Percentiles rank a stretch among this genome's conserved stretches.
phyloP scores from a whole-genome alignment of 2,329 filamentous ascomycete genomes.

The Pseudogymnoascus sp. region DNA sequence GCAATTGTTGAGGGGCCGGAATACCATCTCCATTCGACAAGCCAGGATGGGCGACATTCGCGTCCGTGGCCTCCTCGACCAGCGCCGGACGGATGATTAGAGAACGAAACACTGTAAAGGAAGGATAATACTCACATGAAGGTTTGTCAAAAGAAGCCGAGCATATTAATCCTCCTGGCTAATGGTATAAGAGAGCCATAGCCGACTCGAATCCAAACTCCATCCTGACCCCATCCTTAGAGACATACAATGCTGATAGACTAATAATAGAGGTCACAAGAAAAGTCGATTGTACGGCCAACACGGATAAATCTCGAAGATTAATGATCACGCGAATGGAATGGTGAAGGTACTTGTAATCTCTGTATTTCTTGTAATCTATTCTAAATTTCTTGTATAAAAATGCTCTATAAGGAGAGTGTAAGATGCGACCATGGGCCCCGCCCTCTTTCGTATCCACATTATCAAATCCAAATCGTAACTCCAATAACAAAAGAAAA shows the following conservation, averaged over 20 bases:
- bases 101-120: neutral
- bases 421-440: no score
- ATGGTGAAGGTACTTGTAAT: no score
- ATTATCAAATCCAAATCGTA: slow-evolving; percentile 12
- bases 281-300: slow-evolving; percentile 1
- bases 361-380: no score
- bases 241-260: slow-evolving; percentile 12
- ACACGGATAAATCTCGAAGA: neutral
- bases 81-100: neutral
- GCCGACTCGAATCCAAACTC: neutral
- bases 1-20: neutral
- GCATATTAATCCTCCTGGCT: slow-evolving; percentile 5
- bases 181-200: slow-evolving; percentile 1
- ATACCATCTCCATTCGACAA: neutral
- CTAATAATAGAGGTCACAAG: slow-evolving; percentile 11
- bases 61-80: neutral
- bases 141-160: slow-evolving; percentile 9
- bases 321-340: no score
- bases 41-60: neutral
- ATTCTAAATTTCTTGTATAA: no score
- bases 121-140: slow-evolving; percentile 6
- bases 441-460: slow-evolving; percentile 10
- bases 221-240: slow-evolving; percentile 1
- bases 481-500: slow-evolving; percentile 11
- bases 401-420: no score